Evolutionary conservation across 352 stramenopile genomes (phyloP).

Genomic region (Phytophthora pinifolia): DNA sequence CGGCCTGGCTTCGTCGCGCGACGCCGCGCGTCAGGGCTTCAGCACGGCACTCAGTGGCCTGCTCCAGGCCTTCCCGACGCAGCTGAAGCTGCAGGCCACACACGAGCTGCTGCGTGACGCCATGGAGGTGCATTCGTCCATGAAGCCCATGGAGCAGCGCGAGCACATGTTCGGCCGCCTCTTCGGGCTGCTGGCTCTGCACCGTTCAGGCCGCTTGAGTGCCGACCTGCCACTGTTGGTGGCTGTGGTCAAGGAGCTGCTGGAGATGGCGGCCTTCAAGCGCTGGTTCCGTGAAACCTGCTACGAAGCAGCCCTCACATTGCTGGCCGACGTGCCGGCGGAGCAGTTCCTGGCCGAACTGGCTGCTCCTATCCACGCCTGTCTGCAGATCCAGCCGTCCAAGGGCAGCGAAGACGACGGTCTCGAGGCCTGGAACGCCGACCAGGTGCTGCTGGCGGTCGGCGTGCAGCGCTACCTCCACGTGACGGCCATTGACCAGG

Average conservation of each 20-base stretch:
- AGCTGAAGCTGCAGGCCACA: conserved; percentile 49
- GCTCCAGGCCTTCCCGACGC: conserved; percentile 48
- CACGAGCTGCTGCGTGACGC: conserved; percentile 61
- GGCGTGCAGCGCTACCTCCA: conserved; percentile 75
- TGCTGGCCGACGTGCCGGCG: conserved; percentile 52
- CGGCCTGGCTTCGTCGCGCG: conserved; percentile 86
- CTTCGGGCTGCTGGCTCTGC: conserved; percentile 84
- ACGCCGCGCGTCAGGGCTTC: conserved; percentile 90
- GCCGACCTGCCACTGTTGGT: conserved; percentile 41
- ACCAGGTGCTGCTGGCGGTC: conserved; percentile 78
- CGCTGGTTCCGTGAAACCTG: conserved; percentile 86
- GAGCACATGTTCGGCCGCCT: conserved; percentile 92
- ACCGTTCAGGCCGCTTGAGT: conserved; percentile 69
- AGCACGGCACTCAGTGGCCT: conserved; percentile 80
- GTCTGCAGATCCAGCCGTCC: conserved; percentile 34
- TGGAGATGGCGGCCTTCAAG: conserved; percentile 85
- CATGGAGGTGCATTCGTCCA: conserved; percentile 80
- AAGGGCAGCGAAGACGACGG: conserved; percentile 37
- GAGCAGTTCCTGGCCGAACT: conserved; percentile 50
- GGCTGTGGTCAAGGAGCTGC: conserved; percentile 67
- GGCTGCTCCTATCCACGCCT: conserved; percentile 22
- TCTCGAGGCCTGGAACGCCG: conserved; percentile 57
- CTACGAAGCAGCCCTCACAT: conserved; percentile 62
- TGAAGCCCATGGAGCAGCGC: conserved; percentile 92
- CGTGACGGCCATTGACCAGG: conserved; percentile 36